These are phyloP conservation scores for Calonectria fujianensis DNA, from an alignment of 2,329 filamentous ascomycete genomes.

Conservation along the genomic window DNA sequence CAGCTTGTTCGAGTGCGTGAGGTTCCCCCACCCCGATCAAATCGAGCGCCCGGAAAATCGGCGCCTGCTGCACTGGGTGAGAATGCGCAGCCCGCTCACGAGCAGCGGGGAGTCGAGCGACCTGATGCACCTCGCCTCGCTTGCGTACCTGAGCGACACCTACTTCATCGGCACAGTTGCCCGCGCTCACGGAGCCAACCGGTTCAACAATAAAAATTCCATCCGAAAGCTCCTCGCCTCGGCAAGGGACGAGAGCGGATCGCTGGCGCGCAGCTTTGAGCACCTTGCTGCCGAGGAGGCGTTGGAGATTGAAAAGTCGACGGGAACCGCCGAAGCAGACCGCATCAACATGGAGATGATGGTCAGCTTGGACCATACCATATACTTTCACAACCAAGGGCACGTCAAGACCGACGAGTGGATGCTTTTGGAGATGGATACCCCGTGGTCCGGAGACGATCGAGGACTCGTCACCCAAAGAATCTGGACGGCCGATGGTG, in stretches of 20 bases:
- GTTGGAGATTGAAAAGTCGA: background rate
- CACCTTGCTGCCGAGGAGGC: background rate
- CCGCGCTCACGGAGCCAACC: constrained; percentile 2
- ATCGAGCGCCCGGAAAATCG: background rate
- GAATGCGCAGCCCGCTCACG: background rate
- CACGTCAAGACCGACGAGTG: constrained; percentile 20
- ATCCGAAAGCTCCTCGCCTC: background rate
- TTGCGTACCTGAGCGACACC: constrained; percentile 14
- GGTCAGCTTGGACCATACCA: constrained; percentile 28
- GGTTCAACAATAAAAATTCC: background rate
- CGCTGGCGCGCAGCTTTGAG: background rate
- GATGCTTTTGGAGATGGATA: constrained; percentile 24
- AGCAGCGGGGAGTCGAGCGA: background rate
- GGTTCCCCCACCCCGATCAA: background rate
- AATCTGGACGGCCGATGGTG: constrained; percentile 15
- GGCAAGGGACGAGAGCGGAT: background rate
- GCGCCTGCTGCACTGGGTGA: constrained; percentile 11
- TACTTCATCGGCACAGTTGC: constrained; percentile 17
- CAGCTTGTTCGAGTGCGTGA: constrained; percentile 7
- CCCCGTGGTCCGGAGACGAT: constrained; percentile 21
- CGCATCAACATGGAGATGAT: constrained; percentile 28
- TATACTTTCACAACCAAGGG: constrained; percentile 22
- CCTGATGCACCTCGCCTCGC: constrained; percentile 4
- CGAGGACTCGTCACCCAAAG: constrained; percentile 8
- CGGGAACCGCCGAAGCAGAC: background rate